These are phyloP conservation scores for Deinandra increscens DNA, from an alignment of 129 eudicot species.

Conservation along the genomic window DNA sequence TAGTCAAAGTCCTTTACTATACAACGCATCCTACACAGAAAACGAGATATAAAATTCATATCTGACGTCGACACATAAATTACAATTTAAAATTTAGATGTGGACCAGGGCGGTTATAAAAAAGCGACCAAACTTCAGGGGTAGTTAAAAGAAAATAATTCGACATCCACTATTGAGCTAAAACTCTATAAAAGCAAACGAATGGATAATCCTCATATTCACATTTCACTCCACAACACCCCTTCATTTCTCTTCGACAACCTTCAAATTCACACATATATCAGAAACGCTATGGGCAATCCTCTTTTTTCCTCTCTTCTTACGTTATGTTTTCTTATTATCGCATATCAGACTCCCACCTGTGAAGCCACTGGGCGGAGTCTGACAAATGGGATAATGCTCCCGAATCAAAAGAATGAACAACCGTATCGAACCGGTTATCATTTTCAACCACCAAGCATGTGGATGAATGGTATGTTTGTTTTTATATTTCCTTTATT, in stretches of 20 bases:
- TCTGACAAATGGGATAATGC: slow-evolving; percentile 2
- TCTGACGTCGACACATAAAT: slow-evolving; percentile 1
- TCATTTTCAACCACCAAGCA: slow-evolving; percentile 79
- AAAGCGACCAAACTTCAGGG: slow-evolving; percentile 12
- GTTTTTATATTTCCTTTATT: background rate
- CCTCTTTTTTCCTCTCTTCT: slow-evolving; percentile 13
- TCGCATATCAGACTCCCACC: background rate
- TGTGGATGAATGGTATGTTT: slow-evolving; percentile 60
- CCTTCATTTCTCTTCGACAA: slow-evolving; percentile 20
- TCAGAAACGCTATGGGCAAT: slow-evolving; percentile 6
- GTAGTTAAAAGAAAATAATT: background rate
- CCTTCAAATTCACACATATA: slow-evolving; percentile 17
- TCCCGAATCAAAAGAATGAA: background rate
- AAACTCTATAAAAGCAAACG: slow-evolving; percentile 33
- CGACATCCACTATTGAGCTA: slow-evolving; percentile 23
- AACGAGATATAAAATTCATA: slow-evolving; percentile 14
- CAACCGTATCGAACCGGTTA: slow-evolving; percentile 69
- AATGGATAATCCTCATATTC: slow-evolving; percentile 18
- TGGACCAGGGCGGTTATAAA: background rate
- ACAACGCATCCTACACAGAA: slow-evolving; percentile 19
- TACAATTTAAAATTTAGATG: slow-evolving; percentile 5
- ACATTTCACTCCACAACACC: slow-evolving; percentile 18
- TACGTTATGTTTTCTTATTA: slow-evolving; percentile 18
- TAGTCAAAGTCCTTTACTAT: background rate
- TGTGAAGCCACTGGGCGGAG: slow-evolving; percentile 19